A percentile compares a stretch with the other conserved stretches of the same genome.
phyloP scores from a whole-genome alignment of 306 rosid species.

The Malus sylvestris region DNA sequence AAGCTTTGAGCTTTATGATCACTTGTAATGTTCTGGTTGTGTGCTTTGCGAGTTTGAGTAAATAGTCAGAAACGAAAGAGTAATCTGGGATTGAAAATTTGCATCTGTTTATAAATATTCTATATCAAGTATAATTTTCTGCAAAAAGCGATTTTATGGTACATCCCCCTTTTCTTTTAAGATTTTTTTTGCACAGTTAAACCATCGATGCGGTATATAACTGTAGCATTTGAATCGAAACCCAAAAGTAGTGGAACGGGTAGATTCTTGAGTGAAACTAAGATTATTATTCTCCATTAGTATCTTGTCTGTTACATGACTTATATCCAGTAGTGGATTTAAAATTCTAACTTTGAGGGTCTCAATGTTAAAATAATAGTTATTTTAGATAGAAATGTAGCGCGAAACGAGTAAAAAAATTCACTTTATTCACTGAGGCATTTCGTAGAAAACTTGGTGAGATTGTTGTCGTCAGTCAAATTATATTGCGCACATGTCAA shows the following conservation, averaged over 20 bases:
- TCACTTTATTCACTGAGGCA: too few relatives aligned
- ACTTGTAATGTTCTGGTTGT: constrained; percentile 32
- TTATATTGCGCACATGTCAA: too few relatives aligned
- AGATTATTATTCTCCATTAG: too few relatives aligned
- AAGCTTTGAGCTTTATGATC: constrained; percentile 26
- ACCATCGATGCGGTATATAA: background rate
- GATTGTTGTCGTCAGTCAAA: too few relatives aligned
- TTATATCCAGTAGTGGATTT: too few relatives aligned
- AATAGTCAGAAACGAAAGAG: constrained; percentile 15
- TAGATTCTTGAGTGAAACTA: background rate
- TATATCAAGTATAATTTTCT: constrained; percentile 3
- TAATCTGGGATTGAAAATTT: constrained; percentile 10
- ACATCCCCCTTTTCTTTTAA: background rate
- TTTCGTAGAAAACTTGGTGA: too few relatives aligned
- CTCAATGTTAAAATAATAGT: too few relatives aligned
- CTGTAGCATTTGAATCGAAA: background rate
- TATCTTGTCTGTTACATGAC: background rate
- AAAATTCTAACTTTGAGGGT: too few relatives aligned
- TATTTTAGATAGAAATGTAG: too few relatives aligned
- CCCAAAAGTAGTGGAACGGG: background rate
- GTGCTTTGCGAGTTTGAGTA: constrained; percentile 18
- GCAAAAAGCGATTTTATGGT: background rate
- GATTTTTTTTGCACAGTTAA: background rate
- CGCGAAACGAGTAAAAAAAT: rapidly evolving
- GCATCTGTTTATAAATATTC: constrained; percentile 7